Evolutionary conservation across 345 rosid species (phyloP).

Genomic region (Luvunga scandens): DNA sequence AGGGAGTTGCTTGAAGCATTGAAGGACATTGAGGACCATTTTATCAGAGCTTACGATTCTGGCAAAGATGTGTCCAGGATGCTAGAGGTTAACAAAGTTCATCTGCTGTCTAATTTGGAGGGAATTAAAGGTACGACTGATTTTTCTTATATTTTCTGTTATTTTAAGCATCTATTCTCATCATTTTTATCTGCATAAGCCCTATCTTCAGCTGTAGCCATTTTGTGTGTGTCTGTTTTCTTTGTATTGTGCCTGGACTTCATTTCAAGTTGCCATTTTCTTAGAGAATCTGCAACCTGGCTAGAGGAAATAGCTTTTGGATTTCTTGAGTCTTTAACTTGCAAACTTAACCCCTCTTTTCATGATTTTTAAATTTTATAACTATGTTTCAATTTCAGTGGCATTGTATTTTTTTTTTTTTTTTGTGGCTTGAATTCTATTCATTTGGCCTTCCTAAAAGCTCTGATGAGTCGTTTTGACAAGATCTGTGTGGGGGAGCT

Average conservation of each 20-base stretch:
- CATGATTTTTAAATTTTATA: not conserved
- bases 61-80: slow-evolving; percentile 71
- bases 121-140: slow-evolving; percentile 56
- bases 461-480: not conserved
- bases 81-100: slow-evolving; percentile 61
- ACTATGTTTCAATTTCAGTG: not conserved
- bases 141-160: not conserved
- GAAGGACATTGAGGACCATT: slow-evolving; percentile 65
- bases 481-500: not conserved
- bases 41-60: slow-evolving; percentile 68
- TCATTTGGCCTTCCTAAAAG: not conserved
- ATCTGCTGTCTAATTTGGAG: slow-evolving; percentile 50
- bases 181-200: not conserved
- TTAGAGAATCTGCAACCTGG: not conserved
- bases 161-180: not conserved
- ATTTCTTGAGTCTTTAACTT: not conserved
- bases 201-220: not conserved
- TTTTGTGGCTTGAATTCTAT: not conserved
- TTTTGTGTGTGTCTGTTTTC: not conserved
- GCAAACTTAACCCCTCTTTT: not conserved
- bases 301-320: not conserved
- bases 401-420: not conserved
- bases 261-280: not conserved
- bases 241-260: not conserved
- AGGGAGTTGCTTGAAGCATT: slow-evolving; percentile 72